Percentiles rank a stretch among this genome's conserved stretches.
Evolutionary conservation across 805 yeast genomes (phyloP).

Genomic region (Hanseniaspora jakobsenii): DNA sequence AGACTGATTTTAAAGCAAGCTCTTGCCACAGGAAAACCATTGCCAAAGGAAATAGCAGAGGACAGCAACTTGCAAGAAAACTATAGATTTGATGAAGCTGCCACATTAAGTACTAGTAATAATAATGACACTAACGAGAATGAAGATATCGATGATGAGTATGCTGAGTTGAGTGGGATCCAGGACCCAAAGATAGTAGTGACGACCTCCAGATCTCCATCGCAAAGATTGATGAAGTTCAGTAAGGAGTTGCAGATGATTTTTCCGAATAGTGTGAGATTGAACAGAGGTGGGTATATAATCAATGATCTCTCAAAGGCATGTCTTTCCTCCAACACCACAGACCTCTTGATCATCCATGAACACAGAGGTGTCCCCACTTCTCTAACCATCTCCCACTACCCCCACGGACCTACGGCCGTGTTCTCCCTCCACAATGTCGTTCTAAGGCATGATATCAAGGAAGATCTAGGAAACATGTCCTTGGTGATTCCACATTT

Average conservation of each 20-base stretch:
- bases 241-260: slow-evolving; percentile 81
- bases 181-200: slow-evolving; percentile 82
- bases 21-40: slow-evolving; percentile 78
- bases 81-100: slow-evolving; percentile 74
- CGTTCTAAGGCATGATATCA: slow-evolving; percentile 81
- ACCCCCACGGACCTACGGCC: slow-evolving; percentile 97
- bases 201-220: slow-evolving; percentile 88
- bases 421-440: slow-evolving; percentile 91
- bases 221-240: slow-evolving; percentile 74
- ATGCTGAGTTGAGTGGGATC: slow-evolving; percentile 73
- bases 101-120: too few species aligned
- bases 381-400: slow-evolving; percentile 79
- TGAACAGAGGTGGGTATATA: slow-evolving; percentile 87
- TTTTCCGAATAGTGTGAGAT: slow-evolving; percentile 78
- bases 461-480: slow-evolving; percentile 64
- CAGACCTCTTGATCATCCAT: slow-evolving; percentile 76
- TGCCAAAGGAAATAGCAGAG: slow-evolving; percentile 82
- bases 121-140: slow-evolving; percentile 17
- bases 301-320: slow-evolving; percentile 75
- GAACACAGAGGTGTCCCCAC: slow-evolving; percentile 99
- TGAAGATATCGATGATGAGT: slow-evolving; percentile 76
- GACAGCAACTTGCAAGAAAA: slow-evolving; percentile 72
- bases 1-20: slow-evolving; percentile 79
- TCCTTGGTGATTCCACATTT: slow-evolving; percentile 90
- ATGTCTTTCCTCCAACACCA: slow-evolving; percentile 66